Conservation (phyloP, 768 basidiomycete genomes). For the Calocera cornea region DNA sequence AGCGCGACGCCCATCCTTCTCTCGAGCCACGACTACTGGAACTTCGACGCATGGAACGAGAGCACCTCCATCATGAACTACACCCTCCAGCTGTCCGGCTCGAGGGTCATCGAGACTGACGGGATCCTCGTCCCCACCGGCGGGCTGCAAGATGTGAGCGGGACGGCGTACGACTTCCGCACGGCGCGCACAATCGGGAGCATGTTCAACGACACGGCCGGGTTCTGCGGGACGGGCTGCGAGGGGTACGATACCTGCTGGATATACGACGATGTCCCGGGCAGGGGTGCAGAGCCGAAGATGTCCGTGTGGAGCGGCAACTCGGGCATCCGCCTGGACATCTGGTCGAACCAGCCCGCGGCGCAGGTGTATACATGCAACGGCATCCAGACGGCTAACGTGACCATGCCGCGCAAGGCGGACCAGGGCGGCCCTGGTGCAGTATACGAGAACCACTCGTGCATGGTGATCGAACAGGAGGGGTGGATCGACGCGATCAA, state of each 20-base stretch:
- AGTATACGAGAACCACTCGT: conserved; percentile 14
- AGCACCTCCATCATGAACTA: neutral
- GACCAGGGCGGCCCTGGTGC: neutral
- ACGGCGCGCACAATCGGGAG: neutral
- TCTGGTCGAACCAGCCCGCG: conserved; percentile 6
- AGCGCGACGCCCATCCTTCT: conserved; percentile 6
- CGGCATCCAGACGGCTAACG: neutral
- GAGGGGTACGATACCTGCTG: conserved; percentile 8
- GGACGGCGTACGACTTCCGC: conserved; percentile 7
- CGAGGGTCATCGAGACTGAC: conserved; percentile 6
- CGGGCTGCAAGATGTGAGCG: neutral
- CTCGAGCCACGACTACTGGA: conserved; percentile 8
- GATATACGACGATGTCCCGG: neutral
- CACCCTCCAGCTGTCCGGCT: conserved; percentile 1
- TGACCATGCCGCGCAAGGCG: conserved; percentile 7
- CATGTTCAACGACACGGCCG: conserved; percentile 3
- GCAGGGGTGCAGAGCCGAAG: neutral
- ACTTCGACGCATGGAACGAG: conserved; percentile 6
- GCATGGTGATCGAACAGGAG: conserved; percentile 15
- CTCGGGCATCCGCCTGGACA: conserved; percentile 8
- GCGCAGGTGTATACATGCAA: conserved; percentile 11
- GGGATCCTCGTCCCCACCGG: conserved; percentile 8
- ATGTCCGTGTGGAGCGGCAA: conserved; percentile 7
- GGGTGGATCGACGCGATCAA: conserved; percentile 8
- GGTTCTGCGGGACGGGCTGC: conserved; percentile 7